These are phyloP conservation scores for Apiotrichum laibachii DNA, from an alignment of 1,284 basidiomycete species.

Conservation along the genomic window DNA sequence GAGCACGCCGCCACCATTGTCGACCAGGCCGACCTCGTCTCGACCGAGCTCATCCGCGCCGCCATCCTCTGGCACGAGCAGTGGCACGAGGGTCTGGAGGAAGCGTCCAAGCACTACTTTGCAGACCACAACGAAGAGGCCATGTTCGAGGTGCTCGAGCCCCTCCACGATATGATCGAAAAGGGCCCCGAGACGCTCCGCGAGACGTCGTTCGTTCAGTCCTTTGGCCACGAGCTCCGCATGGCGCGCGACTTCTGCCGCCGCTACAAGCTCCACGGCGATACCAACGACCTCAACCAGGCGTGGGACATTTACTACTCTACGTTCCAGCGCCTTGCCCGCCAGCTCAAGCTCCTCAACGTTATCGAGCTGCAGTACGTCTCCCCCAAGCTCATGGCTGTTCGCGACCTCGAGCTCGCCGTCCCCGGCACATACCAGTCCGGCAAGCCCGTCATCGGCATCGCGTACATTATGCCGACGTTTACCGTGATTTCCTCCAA, in stretches of 20 bases:
- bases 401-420: constrained; percentile 86
- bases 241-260: constrained; percentile 93
- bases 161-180: constrained; percentile 90
- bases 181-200: constrained; percentile 87
- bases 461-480: constrained; percentile 79
- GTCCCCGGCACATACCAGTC: constrained; percentile 96
- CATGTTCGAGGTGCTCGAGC: constrained; percentile 94
- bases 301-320: constrained; percentile 99
- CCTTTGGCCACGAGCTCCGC: constrained; percentile 87
- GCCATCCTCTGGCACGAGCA: constrained; percentile 99
- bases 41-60: constrained; percentile 92
- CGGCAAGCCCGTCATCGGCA: constrained; percentile 80
- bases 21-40: constrained; percentile 88
- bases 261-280: constrained; percentile 81
- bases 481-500: constrained; percentile 95
- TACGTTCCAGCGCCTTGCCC: constrained; percentile 96
- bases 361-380: constrained; percentile 97
- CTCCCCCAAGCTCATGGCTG: constrained; percentile 85
- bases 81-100: constrained; percentile 98
- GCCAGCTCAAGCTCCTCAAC: constrained; percentile 84
- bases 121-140: constrained; percentile 98
- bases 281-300: constrained; percentile 87
- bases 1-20: constrained; percentile 89
- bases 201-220: constrained; percentile 93
- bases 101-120: constrained; percentile 95